Evolutionary conservation across 257 asterid species (phyloP).

Genomic region (Salvia miltiorrhiza): DNA sequence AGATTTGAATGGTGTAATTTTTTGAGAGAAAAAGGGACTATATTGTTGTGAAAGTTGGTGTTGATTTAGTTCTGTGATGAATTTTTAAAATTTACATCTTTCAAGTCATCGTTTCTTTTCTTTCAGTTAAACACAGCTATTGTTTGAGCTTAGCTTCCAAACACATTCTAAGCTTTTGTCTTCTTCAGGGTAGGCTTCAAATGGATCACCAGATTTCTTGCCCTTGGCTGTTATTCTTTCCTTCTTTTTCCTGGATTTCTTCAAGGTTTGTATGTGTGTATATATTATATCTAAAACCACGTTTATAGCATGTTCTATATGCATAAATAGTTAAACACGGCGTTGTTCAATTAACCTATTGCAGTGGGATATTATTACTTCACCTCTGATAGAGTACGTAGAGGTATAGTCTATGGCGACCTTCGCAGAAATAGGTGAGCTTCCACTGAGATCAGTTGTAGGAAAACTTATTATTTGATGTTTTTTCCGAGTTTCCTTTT

Average conservation of each 20-base stretch:
- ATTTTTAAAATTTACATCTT: too few species aligned
- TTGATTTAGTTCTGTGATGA: too few species aligned
- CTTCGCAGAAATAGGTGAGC: constrained; percentile 88
- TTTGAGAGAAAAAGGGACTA: background rate
- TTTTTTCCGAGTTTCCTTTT: background rate
- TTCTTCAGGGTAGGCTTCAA: constrained; percentile 91
- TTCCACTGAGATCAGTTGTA: background rate
- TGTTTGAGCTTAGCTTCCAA: background rate
- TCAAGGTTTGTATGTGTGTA: constrained; percentile 58
- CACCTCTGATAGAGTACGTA: constrained; percentile 63
- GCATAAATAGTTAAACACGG: background rate
- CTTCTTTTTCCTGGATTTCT: constrained; percentile 86
- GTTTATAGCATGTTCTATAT: background rate
- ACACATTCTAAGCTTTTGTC: constrained; percentile 33
- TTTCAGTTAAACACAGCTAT: background rate
- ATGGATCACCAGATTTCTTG: constrained; percentile 82
- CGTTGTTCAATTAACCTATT: constrained; percentile 16
- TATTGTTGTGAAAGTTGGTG: too few species aligned
- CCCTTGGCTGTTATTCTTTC: constrained; percentile 84
- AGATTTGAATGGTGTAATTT: background rate
- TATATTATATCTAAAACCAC: background rate
- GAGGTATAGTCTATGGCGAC: constrained; percentile 87
- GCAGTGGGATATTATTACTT: constrained; percentile 94
- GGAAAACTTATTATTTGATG: background rate
- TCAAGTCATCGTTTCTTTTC: background rate